Base-by-base conservation (phyloP, 352 stramenopile genomes). In the Phytophthora vignae region DNA sequence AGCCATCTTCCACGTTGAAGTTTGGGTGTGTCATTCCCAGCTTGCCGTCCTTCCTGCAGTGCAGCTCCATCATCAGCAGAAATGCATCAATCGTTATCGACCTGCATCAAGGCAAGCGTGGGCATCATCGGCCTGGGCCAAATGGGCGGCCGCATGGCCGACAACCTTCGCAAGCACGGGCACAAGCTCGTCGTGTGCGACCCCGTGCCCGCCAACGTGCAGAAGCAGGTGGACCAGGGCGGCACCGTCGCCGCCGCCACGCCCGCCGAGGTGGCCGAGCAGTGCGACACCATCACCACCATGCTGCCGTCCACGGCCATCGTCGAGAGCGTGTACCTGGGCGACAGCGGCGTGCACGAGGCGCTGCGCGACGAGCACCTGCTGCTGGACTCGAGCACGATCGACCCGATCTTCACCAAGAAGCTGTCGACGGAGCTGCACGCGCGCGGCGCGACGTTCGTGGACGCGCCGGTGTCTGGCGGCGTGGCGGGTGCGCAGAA, bases 401-500 rank as follows among this genome's bases (percentile, higher is more conserved):
- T 99, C 71, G 95, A 98, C 67, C 95, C 96, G 5, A 90, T 94
- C 25, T 93, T 93, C 69, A 98, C 95, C 29, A 97, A 97, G 81
- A 84, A 90, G 61, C 69, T 99, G 15, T 85, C 81, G 48, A 71
- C 84, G n/a, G 66, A 90, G 46, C 69, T 93, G 27, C 83, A 94
- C 70, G 62, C 69, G 42, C 67, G 59, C 22, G 82, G 85, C 6
- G 88, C 80, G 29, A 79, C 68, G 8, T 94, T 99, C 68, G 85
- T 99, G 9, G 97, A 99, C 78, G 97, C 98, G 15, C 98, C 98
- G 1, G 97, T 99, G 42, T 99, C 94, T 60, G 97, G 97, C 31
- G 97, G 97, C n/a, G 96, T 99, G 15, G 91, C 92, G 14, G 98
- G 96, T n/a, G 98, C 98, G 5, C 85, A 97, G 83, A 96, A 97